Percentiles rank a stretch among this genome's conserved stretches.
Evolutionary conservation across 2,329 filamentous ascomycete genomes (phyloP).

Genomic region (Nemania diffusa): DNA sequence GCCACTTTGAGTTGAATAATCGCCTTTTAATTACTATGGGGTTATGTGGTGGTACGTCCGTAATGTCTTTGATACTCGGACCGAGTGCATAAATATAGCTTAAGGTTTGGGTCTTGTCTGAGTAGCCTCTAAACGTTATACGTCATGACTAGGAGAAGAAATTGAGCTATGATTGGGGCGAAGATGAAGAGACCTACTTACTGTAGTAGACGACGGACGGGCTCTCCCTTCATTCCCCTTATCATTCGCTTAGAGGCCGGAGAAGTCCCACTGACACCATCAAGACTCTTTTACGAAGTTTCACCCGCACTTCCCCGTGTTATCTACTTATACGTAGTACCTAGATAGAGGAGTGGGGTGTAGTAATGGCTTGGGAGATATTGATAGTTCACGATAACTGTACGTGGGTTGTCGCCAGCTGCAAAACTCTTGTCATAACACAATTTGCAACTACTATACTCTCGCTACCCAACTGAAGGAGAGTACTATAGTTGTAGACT

Average conservation of each 20-base stretch:
- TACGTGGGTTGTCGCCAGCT: not conserved
- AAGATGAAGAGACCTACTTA: not conserved
- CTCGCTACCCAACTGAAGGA: not conserved
- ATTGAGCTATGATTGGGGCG: not conserved
- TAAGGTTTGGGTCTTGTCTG: not conserved
- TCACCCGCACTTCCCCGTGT: conserved; percentile 14
- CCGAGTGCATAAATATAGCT: not conserved
- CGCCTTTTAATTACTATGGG: too few species aligned
- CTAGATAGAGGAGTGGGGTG: conserved; percentile 9
- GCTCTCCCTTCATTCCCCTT: not conserved
- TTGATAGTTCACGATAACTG: conserved; percentile 5
- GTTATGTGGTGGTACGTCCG: too few species aligned
- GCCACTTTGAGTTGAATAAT: too few species aligned
- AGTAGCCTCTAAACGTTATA: not conserved
- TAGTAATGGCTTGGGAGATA: not conserved
- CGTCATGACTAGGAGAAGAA: not conserved
- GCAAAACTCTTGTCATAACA: not conserved
- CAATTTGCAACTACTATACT: not conserved
- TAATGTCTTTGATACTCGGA: not conserved
- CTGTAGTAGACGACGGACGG: not conserved
- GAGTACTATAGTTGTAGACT: not conserved
- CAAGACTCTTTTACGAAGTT: not conserved
- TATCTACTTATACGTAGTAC: not conserved
- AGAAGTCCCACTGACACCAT: conserved; percentile 7
- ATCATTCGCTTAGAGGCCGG: not conserved